Evolutionary conservation across 2,329 filamentous ascomycete species (phyloP), one percentile per base, ranked within the genome.

Genomic region (Aspergillus hortae): DNA sequence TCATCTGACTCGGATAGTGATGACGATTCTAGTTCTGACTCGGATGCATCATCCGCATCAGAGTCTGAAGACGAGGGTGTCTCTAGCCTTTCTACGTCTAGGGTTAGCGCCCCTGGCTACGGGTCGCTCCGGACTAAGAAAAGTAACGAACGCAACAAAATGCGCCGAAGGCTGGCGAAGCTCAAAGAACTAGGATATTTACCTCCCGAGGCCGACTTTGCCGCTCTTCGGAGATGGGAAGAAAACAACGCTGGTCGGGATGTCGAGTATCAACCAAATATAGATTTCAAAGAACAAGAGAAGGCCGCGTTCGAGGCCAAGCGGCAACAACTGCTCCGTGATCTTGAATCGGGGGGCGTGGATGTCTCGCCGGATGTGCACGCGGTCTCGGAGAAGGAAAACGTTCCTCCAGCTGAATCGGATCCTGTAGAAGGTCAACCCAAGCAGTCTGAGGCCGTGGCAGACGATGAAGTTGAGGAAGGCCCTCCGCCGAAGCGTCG

Each of bases 171-270:
- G 51, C 68, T 87, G 10, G 68, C 70, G 4, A 73, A 75, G 51
- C 70, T 86, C 6, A 83, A 85, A 59, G 65, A 74, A 15, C 66
- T 76, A n/a, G 82, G 80, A 1, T 62, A 78, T 11, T 67, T 87
- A 7, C 76, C 76, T 17, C 56, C 69, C 23, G 66, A 76, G 51
- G 82, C 83, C 5, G 78, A 76, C 46, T 73, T 81, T 40, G 63
- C 68, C 10, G 78, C 82, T 50, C 66, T 85, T 42, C 64, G 62
- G 38, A 57, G 64, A 23, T 73, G 73, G 62, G 65, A 73, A 19
- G 53, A 62, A 1, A 52, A 56, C 6, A 58, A 67, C 45, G 58
- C 60, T 38, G 58, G 56, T 12, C 66, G 57, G 53, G 54, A 61
- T 21, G 55, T 57, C 19, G 45, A 56, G 4, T 56, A 32, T 60